Conservation (phyloP, 495 filamentous ascomycete species). For the Talaromyces trachyspermus region DNA sequence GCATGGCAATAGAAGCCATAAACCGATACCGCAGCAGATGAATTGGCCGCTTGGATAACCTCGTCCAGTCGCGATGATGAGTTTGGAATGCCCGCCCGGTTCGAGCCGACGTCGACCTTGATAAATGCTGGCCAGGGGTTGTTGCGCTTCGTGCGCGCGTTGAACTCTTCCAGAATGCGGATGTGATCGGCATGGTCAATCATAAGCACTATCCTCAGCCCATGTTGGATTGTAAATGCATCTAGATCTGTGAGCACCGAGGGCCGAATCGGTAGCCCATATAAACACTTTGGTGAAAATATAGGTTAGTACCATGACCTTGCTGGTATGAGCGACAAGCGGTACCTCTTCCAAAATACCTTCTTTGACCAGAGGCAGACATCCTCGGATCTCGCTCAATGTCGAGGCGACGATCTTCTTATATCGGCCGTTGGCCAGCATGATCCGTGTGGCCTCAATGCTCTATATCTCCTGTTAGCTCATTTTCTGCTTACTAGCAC, state of each 20-base stretch:
- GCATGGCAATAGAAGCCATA: slow-evolving; percentile 20
- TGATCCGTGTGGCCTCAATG: slow-evolving; percentile 25
- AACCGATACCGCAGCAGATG: slow-evolving; percentile 5
- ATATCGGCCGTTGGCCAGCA: slow-evolving; percentile 25
- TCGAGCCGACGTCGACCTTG: slow-evolving; percentile 14
- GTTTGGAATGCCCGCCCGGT: slow-evolving; percentile 12
- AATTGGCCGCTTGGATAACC: slow-evolving; percentile 3
- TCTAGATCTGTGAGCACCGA: slow-evolving; percentile 23
- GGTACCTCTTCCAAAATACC: slow-evolving; percentile 27
- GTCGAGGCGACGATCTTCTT: slow-evolving; percentile 28
- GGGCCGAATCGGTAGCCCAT: slow-evolving; percentile 26
- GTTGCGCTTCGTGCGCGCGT: not conserved
- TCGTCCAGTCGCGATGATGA: slow-evolving; percentile 6
- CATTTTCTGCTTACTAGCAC: slow-evolving; percentile 1
- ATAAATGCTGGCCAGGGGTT: slow-evolving; percentile 15
- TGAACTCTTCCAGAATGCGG: slow-evolving; percentile 20
- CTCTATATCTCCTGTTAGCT: slow-evolving; percentile 17
- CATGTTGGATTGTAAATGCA: slow-evolving; percentile 11
- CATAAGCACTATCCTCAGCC: slow-evolving; percentile 24
- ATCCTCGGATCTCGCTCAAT: slow-evolving; percentile 22
- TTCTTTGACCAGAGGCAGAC: slow-evolving; percentile 22
- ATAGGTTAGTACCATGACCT: not conserved
- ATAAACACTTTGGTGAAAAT: slow-evolving; percentile 21
- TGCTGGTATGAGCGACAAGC: not conserved
- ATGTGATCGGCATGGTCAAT: slow-evolving; percentile 30